Percentiles rank a stretch among this genome's conserved stretches.
Evolutionary conservation across 306 rosid species (phyloP).

Genomic region (Trichosanthes cucumerina): DNA sequence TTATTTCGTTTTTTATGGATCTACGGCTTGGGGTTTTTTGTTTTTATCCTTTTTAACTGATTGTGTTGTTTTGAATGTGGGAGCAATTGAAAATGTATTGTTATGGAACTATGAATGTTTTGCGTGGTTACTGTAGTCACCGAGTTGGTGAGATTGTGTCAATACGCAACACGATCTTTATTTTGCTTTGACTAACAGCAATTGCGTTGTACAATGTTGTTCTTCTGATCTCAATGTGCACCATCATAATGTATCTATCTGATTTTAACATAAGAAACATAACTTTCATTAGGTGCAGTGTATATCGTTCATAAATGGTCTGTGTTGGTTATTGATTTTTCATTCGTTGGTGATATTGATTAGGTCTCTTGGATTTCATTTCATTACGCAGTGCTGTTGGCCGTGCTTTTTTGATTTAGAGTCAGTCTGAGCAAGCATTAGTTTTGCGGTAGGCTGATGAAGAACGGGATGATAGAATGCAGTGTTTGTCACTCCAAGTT

Average conservation of each 20-base stretch:
- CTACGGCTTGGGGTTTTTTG: not conserved
- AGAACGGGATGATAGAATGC: conserved; percentile 93
- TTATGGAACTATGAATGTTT: not conserved
- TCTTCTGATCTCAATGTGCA: not conserved
- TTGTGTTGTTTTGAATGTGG: not conserved
- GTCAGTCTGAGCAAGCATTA: conserved; percentile 29
- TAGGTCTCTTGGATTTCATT: not conserved
- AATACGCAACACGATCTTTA: not conserved
- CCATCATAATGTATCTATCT: not conserved
- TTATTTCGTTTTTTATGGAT: not conserved
- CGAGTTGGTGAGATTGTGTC: not conserved
- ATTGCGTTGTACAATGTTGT: not conserved
- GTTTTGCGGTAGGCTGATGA: conserved; percentile 33
- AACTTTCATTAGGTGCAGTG: not conserved
- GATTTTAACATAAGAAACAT: not conserved
- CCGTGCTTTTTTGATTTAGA: conserved; percentile 13
- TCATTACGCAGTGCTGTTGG: conserved; percentile 10
- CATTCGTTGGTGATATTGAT: not conserved
- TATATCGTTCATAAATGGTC: not conserved
- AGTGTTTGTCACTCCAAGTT: conserved; percentile 87
- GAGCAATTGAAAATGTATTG: not conserved
- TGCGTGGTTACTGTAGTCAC: not conserved
- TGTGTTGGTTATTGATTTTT: conserved; percentile 2
- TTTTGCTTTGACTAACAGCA: not conserved
- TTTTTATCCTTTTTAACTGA: not conserved